phyloP scores from a whole-genome alignment of 208 protist species.

The Novymonas esmeraldas region DNA sequence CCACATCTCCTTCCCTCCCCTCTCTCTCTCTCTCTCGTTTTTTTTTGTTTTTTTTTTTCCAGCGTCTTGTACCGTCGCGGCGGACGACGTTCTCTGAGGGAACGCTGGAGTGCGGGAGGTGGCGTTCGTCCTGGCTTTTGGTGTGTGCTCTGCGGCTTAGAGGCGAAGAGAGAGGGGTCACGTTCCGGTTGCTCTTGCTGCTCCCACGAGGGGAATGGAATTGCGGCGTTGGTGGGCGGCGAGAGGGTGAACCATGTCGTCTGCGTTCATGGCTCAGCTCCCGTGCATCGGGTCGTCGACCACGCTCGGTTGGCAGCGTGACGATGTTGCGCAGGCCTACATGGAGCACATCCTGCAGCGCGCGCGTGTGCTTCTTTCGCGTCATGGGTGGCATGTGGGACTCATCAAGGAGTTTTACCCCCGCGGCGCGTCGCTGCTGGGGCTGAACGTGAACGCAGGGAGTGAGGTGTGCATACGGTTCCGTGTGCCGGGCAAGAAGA shows the following conservation, averaged over 20 bases:
- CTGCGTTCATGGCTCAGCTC: constrained; percentile 29
- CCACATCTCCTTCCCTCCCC: neutral
- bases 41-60: neutral
- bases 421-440: constrained; percentile 63
- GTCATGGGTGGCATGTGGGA: constrained; percentile 64
- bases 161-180: too few relatives aligned
- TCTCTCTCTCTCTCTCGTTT: neutral
- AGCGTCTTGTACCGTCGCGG: neutral
- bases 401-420: constrained; percentile 89
- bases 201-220: too few relatives aligned
- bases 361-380: constrained; percentile 43
- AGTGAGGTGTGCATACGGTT: constrained; percentile 84
- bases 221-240: neutral
- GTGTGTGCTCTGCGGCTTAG: too few relatives aligned
- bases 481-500: constrained; percentile 57
- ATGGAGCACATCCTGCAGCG: constrained; percentile 71
- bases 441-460: constrained; percentile 84
- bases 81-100: neutral
- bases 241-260: too few relatives aligned
- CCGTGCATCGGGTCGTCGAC: constrained; percentile 43
- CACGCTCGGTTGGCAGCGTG: constrained; percentile 65
- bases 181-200: too few relatives aligned
- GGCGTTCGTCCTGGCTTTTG: too few relatives aligned
- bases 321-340: constrained; percentile 65
- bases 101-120: too few relatives aligned